phyloP scores from a whole-genome alignment of 352 stramenopile genomes.

The Globisporangium splendens region DNA sequence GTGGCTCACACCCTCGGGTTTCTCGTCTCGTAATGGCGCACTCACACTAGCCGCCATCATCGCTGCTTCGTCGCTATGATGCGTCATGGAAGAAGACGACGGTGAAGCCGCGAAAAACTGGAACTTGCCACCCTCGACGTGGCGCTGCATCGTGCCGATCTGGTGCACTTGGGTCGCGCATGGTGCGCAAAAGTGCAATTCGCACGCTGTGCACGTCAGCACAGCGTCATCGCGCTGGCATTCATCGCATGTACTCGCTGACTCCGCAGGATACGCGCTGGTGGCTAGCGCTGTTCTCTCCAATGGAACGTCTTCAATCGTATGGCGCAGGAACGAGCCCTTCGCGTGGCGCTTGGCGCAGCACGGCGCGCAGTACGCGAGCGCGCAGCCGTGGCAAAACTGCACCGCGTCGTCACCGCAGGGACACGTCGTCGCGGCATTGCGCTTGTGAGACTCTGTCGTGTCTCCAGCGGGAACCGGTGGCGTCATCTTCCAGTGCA shows the following conservation, averaged over 20 bases:
- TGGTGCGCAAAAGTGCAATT: conserved; percentile 37
- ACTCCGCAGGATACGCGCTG: not conserved
- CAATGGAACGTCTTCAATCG: conserved; percentile 10
- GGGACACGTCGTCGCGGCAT: conserved; percentile 14
- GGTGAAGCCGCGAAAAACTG: conserved; percentile 3
- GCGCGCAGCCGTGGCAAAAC: conserved; percentile 25
- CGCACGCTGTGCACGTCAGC: conserved; percentile 41
- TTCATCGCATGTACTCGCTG: conserved; percentile 37
- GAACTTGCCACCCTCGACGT: conserved; percentile 22
- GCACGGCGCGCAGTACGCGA: conserved; percentile 33
- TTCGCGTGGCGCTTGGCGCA: conserved; percentile 25
- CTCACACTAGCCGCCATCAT: too few species aligned
- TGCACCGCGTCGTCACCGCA: conserved; percentile 20
- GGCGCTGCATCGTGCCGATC: conserved; percentile 35
- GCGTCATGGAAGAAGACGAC: too few species aligned
- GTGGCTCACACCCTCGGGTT: too few species aligned
- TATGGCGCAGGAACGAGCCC: conserved; percentile 34
- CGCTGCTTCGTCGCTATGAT: not conserved
- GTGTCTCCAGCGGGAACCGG: too few species aligned
- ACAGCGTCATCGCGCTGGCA: conserved; percentile 24
- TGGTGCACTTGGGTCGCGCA: conserved; percentile 40
- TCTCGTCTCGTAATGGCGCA: too few species aligned
- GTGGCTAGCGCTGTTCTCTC: not conserved
- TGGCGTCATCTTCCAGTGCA: too few species aligned
- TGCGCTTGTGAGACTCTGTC: not conserved